A percentile compares a stretch with the other conserved stretches of the same genome.
phyloP scores from a whole-genome alignment of 2,329 filamentous ascomycete species.

The Hymenoscyphus linearis region DNA sequence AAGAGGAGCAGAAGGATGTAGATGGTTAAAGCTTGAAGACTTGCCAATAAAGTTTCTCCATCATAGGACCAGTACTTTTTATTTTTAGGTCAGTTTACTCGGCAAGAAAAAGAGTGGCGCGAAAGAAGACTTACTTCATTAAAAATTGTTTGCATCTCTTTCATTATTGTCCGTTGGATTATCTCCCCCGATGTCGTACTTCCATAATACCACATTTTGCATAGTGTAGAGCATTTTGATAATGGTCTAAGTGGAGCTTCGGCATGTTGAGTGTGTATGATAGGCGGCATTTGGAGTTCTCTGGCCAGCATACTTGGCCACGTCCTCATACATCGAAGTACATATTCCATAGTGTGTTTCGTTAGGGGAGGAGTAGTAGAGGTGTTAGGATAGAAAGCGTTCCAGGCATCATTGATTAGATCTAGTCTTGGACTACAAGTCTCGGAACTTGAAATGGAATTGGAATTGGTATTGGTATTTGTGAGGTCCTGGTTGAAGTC shows the following conservation, averaged over 20 bases:
- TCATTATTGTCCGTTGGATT: slow-evolving; percentile 31
- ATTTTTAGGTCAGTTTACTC: background rate
- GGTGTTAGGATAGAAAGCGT: background rate
- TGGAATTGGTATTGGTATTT: background rate
- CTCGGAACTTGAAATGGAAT: background rate
- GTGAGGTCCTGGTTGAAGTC: background rate
- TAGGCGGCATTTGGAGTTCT: slow-evolving; percentile 34
- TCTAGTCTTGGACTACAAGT: background rate
- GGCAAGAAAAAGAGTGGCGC: background rate
- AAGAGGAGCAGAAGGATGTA: slow-evolving; percentile 37
- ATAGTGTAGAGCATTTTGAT: slow-evolving; percentile 34
- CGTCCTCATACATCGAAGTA: slow-evolving; percentile 34
- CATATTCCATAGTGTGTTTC: slow-evolving; percentile 31
- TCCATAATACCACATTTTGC: slow-evolving; percentile 36
- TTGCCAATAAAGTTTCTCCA: slow-evolving; percentile 32
- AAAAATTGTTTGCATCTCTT: slow-evolving; percentile 32
- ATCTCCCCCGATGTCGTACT: slow-evolving; percentile 28
- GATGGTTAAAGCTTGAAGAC: slow-evolving; percentile 35
- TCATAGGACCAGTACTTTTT: slow-evolving; percentile 33
- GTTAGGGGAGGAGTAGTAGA: background rate
- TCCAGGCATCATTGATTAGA: background rate
- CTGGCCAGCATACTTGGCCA: slow-evolving; percentile 37
- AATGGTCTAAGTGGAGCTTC: slow-evolving; percentile 28
- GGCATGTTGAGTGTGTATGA: slow-evolving; percentile 29
- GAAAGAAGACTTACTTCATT: slow-evolving; percentile 25